Percentiles rank a stretch among this genome's conserved stretches.
phyloP scores from a whole-genome alignment of 176 grass and related monocot species.

The maize (Zea mays) region DNA sequence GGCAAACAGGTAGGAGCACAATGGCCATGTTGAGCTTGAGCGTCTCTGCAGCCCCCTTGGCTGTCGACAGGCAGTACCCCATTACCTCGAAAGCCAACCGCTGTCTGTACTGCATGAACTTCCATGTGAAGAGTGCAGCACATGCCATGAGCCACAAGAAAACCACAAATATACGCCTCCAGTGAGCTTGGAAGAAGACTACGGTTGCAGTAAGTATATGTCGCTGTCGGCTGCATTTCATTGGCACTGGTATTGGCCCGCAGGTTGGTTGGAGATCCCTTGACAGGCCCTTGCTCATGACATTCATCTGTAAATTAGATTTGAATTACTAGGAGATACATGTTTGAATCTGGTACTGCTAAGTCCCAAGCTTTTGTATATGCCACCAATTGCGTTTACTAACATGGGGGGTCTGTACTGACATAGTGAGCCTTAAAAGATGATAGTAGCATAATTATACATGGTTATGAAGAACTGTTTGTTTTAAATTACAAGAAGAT shows the following conservation, averaged over 20 bases:
- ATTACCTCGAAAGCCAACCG: slow-evolving; percentile 61
- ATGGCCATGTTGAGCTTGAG: slow-evolving; percentile 80
- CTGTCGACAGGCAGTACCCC: slow-evolving; percentile 66
- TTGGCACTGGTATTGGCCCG: slow-evolving; percentile 1
- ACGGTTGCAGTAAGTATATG: background rate
- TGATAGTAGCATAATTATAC: background rate
- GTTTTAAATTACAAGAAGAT: background rate
- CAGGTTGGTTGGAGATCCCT: slow-evolving; percentile 14
- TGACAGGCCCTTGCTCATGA: background rate
- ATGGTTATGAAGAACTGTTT: background rate
- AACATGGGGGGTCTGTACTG: background rate
- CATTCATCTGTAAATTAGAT: slow-evolving; percentile 22
- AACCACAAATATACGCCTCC: slow-evolving; percentile 53
- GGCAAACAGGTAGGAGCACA: slow-evolving; percentile 60
- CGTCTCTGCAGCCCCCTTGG: slow-evolving; percentile 59
- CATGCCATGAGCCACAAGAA: slow-evolving; percentile 56
- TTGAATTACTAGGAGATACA: background rate
- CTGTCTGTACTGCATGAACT: slow-evolving; percentile 61
- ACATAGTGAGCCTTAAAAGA: background rate
- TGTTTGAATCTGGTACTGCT: background rate
- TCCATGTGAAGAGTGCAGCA: slow-evolving; percentile 61
- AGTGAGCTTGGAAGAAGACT: slow-evolving; percentile 52
- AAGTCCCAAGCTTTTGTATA: background rate
- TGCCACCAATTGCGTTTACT: background rate
- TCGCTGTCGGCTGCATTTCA: background rate